Percentiles rank a stretch among this genome's conserved stretches.
Evolutionary conservation across 306 rosid species (phyloP).

Genomic region (Citrullus mucosospermus): DNA sequence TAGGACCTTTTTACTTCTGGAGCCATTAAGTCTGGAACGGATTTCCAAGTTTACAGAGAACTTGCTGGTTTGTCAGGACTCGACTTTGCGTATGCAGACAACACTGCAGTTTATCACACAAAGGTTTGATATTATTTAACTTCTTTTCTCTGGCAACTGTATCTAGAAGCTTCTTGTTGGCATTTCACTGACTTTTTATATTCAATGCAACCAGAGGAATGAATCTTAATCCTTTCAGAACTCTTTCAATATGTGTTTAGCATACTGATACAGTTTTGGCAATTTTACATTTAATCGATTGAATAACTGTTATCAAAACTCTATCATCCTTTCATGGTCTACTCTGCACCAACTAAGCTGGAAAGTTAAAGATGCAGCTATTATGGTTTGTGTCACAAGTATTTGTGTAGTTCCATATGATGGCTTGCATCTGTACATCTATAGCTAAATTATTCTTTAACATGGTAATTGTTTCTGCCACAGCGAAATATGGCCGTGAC

Average conservation of each 20-base stretch:
- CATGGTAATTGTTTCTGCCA: not conserved
- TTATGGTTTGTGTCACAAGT: not conserved
- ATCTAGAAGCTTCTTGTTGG: not conserved
- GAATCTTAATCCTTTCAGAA: not conserved
- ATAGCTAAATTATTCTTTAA: not conserved
- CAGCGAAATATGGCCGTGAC: not conserved
- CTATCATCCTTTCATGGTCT: not conserved
- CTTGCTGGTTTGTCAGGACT: constrained; percentile 91
- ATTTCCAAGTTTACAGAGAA: constrained; percentile 83
- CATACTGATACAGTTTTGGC: not conserved
- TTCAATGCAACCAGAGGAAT: not conserved
- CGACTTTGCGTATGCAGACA: constrained; percentile 79
- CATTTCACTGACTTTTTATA: not conserved
- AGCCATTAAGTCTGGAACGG: constrained; percentile 85
- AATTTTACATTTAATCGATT: not conserved
- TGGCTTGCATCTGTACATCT: not conserved
- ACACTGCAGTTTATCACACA: constrained; percentile 87
- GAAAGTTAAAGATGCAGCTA: constrained; percentile 1
- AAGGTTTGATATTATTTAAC: constrained; percentile 31
- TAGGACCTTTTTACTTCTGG: constrained; percentile 90
- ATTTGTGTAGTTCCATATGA: not conserved
- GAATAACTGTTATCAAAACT: not conserved
- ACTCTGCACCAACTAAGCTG: not conserved
- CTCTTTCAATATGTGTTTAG: not conserved
- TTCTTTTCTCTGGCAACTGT: not conserved